Conservation (phyloP, 2,329 filamentous ascomycete genomes). For the Neocatenulostroma microsporum region DNA sequence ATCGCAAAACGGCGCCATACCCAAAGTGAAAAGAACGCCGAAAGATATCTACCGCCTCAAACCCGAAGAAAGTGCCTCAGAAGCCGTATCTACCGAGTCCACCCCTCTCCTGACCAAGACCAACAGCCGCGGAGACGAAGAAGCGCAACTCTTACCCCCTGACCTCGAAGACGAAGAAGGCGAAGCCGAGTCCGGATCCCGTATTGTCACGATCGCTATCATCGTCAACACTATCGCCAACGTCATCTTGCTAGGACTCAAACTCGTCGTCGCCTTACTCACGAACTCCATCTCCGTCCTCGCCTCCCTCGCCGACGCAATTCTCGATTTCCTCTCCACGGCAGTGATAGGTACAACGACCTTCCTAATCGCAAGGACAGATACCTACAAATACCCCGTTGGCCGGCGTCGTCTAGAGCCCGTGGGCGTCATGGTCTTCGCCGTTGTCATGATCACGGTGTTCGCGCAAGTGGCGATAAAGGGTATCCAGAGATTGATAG, state of each 20-base stretch:
- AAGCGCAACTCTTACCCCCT: conserved; percentile 50
- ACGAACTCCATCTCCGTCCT: conserved; percentile 76
- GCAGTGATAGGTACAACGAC: conserved; percentile 75
- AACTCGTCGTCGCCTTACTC: conserved; percentile 67
- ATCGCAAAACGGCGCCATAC: conserved; percentile 16
- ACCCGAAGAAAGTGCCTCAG: conserved; percentile 30
- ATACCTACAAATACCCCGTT: conserved; percentile 71
- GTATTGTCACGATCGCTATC: conserved; percentile 77
- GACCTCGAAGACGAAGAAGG: conserved; percentile 60
- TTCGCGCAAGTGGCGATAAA: conserved; percentile 71
- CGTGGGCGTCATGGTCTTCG: conserved; percentile 72
- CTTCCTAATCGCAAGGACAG: conserved; percentile 62
- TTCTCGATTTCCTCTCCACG: conserved; percentile 72
- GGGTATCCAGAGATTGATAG: conserved; percentile 57
- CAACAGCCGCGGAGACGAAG: conserved; percentile 36
- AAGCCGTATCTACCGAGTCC: conserved; percentile 56
- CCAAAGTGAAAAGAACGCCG: conserved; percentile 66
- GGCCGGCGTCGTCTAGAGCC: conserved; percentile 69
- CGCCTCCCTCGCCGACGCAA: conserved; percentile 69
- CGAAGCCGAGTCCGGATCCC: conserved; percentile 64
- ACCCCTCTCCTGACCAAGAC: conserved; percentile 53
- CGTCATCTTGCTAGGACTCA: conserved; percentile 62
- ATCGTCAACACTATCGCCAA: conserved; percentile 80
- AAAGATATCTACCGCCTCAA: conserved; percentile 72
- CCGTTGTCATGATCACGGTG: conserved; percentile 77